Conservation (phyloP, 2,329 filamentous ascomycete genomes). For the Aureobasidium lini region DNA sequence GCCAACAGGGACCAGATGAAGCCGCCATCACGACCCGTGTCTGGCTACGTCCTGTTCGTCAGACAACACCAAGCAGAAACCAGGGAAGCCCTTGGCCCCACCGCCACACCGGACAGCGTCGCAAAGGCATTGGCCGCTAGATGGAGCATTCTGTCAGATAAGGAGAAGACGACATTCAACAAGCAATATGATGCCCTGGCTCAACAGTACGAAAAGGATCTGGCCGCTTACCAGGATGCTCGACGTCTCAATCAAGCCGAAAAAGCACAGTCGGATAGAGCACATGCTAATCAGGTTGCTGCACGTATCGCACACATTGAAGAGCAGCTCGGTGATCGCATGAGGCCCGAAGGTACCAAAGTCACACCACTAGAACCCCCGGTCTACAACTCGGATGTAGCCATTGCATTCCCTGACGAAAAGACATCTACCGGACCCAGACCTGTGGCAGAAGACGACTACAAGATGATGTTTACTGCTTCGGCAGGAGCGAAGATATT, state of each 20-base stretch:
- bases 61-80: constrained; percentile 10
- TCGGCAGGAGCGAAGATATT: constrained; percentile 42
- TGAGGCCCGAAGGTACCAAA: constrained; percentile 19
- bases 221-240: constrained; percentile 12
- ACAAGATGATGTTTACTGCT: constrained; percentile 43
- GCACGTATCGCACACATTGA: constrained; percentile 23
- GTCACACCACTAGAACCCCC: constrained; percentile 21
- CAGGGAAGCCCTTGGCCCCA: constrained; percentile 13
- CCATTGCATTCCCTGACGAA: constrained; percentile 17
- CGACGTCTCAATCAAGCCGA: constrained; percentile 8
- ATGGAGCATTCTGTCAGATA: constrained; percentile 11
- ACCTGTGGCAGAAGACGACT: constrained; percentile 35
- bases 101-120: constrained; percentile 11
- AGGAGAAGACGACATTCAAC: constrained; percentile 6
- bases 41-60: constrained; percentile 24
- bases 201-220: constrained; percentile 12
- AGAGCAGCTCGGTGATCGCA: constrained; percentile 24
- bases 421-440: constrained; percentile 14
- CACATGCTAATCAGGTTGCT: constrained; percentile 10
- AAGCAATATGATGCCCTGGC: constrained; percentile 11
- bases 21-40: constrained; percentile 12
- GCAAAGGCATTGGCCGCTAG: constrained; percentile 10
- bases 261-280: constrained; percentile 6
- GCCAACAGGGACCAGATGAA: constrained; percentile 10
- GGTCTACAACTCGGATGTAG: constrained; percentile 22